A percentile compares a stretch with the other conserved stretches of the same genome.
phyloP scores from a whole-genome alignment of 768 basidiomycete genomes.

The Harrya chromipes region DNA sequence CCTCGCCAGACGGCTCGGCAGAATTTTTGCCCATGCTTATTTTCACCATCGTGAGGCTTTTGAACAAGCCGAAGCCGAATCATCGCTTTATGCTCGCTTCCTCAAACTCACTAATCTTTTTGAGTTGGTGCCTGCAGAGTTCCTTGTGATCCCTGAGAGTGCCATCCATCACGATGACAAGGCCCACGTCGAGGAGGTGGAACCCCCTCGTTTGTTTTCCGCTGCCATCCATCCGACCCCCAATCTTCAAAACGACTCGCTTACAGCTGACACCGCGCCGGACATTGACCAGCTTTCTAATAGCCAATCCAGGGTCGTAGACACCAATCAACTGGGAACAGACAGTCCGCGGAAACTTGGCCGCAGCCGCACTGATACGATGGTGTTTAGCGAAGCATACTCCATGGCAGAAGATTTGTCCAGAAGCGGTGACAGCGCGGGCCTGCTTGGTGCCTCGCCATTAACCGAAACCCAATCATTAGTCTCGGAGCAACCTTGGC shows the following conservation, averaged over 20 bases:
- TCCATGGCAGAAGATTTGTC: conserved; percentile 39
- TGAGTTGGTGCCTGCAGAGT: conserved; percentile 77
- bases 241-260: conserved; percentile 9
- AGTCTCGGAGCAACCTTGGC: conserved; percentile 6
- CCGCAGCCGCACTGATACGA: conserved; percentile 66
- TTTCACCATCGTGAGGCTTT: conserved; percentile 92
- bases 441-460: conserved; percentile 13
- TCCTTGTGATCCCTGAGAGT: conserved; percentile 72
- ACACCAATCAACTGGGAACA: conserved; percentile 14
- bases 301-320: conserved; percentile 22
- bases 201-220: conserved; percentile 39
- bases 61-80: conserved; percentile 87
- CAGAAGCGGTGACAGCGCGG: conserved; percentile 11
- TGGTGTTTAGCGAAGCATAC: conserved; percentile 57
- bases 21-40: conserved; percentile 96
- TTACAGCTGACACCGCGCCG: conserved; percentile 3
- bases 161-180: conserved; percentile 31
- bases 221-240: conserved; percentile 37
- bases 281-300: conserved; percentile 9
- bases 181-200: conserved; percentile 30
- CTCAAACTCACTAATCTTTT: conserved; percentile 77
- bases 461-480: conserved; percentile 11
- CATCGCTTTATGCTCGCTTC: conserved; percentile 87
- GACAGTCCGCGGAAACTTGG: conserved; percentile 48
- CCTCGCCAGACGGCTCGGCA: conserved; percentile 84